Conservation (phyloP, 805 yeast species). For the Wickerhamomyces xylosicus region DNA sequence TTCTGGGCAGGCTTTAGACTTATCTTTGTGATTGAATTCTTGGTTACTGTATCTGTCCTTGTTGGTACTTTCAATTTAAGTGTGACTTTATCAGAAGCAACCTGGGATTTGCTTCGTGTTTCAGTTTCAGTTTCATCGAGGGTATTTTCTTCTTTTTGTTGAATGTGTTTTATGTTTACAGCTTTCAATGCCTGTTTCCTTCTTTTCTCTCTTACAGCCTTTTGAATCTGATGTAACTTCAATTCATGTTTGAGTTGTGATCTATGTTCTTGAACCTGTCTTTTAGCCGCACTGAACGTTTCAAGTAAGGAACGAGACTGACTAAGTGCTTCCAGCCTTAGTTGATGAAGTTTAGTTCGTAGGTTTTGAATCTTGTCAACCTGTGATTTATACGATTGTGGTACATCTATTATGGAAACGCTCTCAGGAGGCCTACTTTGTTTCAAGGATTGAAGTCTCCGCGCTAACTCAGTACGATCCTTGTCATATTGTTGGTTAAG, state of each 20-base stretch:
- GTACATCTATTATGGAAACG: constrained; percentile 1
- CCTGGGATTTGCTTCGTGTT: too few relatives aligned
- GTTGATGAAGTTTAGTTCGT: constrained; percentile 11
- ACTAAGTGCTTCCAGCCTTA: constrained; percentile 21
- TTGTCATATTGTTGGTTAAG: constrained; percentile 18
- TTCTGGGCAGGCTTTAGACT: too few relatives aligned
- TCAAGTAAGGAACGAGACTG: constrained; percentile 18
- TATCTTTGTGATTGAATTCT: too few relatives aligned
- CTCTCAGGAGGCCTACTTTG: constrained; percentile 3
- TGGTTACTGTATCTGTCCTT: too few relatives aligned
- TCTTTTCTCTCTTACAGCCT: constrained; percentile 11
- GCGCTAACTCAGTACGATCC: constrained; percentile 1
- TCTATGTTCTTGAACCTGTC: constrained; percentile 14
- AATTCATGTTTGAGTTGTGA: constrained; percentile 18
- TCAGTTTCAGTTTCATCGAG: too few relatives aligned
- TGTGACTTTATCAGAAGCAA: too few relatives aligned
- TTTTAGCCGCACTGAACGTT: constrained; percentile 15
- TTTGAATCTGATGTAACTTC: constrained; percentile 15
- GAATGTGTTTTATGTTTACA: too few relatives aligned
- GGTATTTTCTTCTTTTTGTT: too few relatives aligned
- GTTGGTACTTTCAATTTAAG: too few relatives aligned
- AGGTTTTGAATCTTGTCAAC: constrained; percentile 4
- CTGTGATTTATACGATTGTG: constrained; percentile 4
- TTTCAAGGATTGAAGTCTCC: constrained; percentile 10
- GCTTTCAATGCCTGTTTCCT: constrained; percentile 4